Evolutionary conservation across 306 rosid species (phyloP).

Genomic region (Quercus aquifolioides): DNA sequence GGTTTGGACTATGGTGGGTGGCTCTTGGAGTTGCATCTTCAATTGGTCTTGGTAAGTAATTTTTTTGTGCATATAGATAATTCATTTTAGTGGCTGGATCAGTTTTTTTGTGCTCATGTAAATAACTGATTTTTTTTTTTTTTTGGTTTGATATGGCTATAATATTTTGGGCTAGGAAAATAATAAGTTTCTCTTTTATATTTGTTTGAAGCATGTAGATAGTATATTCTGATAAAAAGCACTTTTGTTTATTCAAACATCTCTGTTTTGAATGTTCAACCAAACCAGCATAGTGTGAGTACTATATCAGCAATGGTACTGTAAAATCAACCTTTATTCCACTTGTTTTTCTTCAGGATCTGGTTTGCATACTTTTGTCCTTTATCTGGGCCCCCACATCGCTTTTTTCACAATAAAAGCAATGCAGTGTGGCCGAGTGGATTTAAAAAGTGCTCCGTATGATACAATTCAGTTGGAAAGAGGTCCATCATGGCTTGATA

Average conservation of each 20-base stretch:
- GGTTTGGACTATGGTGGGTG: slow-evolving; percentile 91
- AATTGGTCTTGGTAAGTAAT: slow-evolving; percentile 89
- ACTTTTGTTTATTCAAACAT: background rate
- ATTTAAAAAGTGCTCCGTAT: slow-evolving; percentile 86
- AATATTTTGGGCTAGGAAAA: slow-evolving; percentile 16
- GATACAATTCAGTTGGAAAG: slow-evolving; percentile 86
- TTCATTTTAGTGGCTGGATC: slow-evolving; percentile 4
- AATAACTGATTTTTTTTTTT: slow-evolving; percentile 2
- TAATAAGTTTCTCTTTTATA: slow-evolving; percentile 3
- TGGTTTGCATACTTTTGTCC: slow-evolving; percentile 98
- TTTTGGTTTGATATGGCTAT: slow-evolving; percentile 1
- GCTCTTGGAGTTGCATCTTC: slow-evolving; percentile 97
- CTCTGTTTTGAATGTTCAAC: background rate
- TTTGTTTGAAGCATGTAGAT: background rate
- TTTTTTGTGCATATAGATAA: background rate
- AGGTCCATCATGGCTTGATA: slow-evolving; percentile 95
- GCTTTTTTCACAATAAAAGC: slow-evolving; percentile 92
- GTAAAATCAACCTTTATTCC: slow-evolving; percentile 4
- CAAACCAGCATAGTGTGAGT: background rate
- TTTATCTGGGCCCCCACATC: slow-evolving; percentile 95
- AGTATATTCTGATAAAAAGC: too few species aligned
- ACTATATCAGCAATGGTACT: background rate
- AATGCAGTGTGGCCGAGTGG: slow-evolving; percentile 94
- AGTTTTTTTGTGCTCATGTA: slow-evolving; percentile 18
- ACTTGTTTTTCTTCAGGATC: slow-evolving; percentile 63